A percentile compares a stretch with the other conserved stretches of the same genome.
These are phyloP conservation scores for Backusella mclennaniae DNA, from an alignment of 192 early-diverging fungal genomes.

Conservation along the genomic window DNA sequence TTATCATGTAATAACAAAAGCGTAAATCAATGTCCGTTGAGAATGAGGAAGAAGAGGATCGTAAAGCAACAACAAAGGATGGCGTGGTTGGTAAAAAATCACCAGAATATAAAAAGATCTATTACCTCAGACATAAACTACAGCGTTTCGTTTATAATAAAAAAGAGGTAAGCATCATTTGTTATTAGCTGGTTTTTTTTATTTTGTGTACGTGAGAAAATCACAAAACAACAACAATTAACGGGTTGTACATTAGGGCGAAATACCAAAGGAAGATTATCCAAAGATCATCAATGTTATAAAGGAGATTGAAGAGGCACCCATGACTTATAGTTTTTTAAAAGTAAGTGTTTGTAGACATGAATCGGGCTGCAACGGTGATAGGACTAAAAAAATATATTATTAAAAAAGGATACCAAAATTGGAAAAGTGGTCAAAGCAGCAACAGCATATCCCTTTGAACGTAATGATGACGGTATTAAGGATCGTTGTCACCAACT, in stretches of 20 bases:
- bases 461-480: constrained; percentile 7
- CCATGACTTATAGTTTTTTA: constrained; percentile 26
- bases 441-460: constrained; percentile 25
- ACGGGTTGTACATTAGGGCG: constrained; percentile 11
- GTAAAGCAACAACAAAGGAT: background rate
- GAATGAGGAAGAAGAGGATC: background rate
- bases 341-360: constrained; percentile 16
- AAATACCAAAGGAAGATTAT: constrained; percentile 33
- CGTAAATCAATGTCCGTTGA: constrained; percentile 10
- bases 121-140: constrained; percentile 28
- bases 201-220: background rate
- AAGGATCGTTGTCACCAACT: constrained; percentile 27
- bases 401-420: constrained; percentile 28
- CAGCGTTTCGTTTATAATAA: constrained; percentile 33
- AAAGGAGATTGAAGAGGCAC: constrained; percentile 27
- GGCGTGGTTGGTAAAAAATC: background rate
- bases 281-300: constrained; percentile 23
- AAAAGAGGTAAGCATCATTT: constrained; percentile 15
- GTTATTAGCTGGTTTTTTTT: background rate
- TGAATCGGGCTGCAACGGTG: no score
- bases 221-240: background rate
- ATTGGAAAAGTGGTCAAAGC: constrained; percentile 39
- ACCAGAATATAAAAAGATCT: constrained; percentile 26
- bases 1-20: background rate
- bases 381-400: no score